Percentiles rank a stretch among this genome's conserved stretches.
These are phyloP conservation scores for Crataegus laevigata DNA, from an alignment of 306 rosid species.

Conservation along the genomic window DNA sequence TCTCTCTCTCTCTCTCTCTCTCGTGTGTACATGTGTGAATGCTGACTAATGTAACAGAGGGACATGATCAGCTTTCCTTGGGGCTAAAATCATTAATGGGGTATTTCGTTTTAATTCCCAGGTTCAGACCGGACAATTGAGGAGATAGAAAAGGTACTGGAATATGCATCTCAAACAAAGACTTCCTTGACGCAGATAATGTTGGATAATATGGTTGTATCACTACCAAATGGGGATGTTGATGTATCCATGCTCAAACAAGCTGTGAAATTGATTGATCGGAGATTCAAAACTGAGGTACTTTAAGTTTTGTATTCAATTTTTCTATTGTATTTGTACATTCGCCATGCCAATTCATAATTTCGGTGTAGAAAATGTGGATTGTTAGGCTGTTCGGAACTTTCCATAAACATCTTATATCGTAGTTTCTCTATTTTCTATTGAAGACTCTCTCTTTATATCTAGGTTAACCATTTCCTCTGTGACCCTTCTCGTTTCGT, in stretches of 20 bases:
- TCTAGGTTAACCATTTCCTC: neutral
- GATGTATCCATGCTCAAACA: constrained; percentile 76
- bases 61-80: neutral
- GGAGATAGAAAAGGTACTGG: constrained; percentile 63
- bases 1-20: neutral
- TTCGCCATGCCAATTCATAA: neutral
- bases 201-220: constrained; percentile 97
- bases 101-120: constrained; percentile 19
- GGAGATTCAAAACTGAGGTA: constrained; percentile 87
- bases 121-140: constrained; percentile 95
- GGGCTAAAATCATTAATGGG: constrained; percentile 6
- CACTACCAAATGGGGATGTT: constrained; percentile 63
- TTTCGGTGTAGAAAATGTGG: neutral
- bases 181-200: constrained; percentile 76
- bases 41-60: neutral
- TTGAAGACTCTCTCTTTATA: neutral
- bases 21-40: neutral
- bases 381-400: neutral
- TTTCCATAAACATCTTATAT: neutral
- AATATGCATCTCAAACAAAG: constrained; percentile 60
- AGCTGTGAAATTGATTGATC: constrained; percentile 66
- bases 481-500: neutral
- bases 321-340: neutral
- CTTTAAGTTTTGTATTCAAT: constrained; percentile 8
- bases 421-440: neutral